Evolutionary conservation across 2,329 filamentous ascomycete genomes (phyloP), one percentile per base, ranked within the genome.

Genomic region (Ilyonectria sp.): DNA sequence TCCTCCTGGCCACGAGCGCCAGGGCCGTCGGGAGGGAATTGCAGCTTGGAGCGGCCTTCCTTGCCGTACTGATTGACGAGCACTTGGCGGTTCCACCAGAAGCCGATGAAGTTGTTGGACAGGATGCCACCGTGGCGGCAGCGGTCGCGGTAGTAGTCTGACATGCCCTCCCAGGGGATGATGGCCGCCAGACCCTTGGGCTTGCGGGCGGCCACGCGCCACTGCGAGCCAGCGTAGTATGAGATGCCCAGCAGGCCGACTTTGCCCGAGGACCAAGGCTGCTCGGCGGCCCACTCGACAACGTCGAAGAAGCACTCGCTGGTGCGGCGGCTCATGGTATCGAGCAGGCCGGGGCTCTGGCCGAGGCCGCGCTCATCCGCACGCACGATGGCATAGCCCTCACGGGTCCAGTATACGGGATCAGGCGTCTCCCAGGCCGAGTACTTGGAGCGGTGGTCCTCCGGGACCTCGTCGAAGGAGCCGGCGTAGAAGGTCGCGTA

Each of bases 121-220:
- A 90, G 75, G 52, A 91, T 91, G 0, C 89, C 89, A 1, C 89
- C 89, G 64, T 91, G 89, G 0, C 88, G 83, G 69, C 86, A 89
- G 1, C 88, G 80, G 67, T 91, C 89, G 1, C 86, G 78, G 73
- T 87, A 88, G 69, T 85, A 86, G 67, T 88, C 86, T 0, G 84
- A 84, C 83, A 86, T 86, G 29, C 86, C 86, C 75, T 88, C 86
- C 85, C 73, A 75, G 0, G 85, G 85, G 0, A 86, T 75, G 5
- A 87, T 87, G 6, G 83, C 84, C 0, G 82, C 79, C 1, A 87
- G 71, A 0, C 84, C 84, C 68, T 81, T 84, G 2, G 85, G 85
- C 3, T 78, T 75, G 1, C 83, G 80, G 2, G 85, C 84, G 0
- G 85, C 85, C 0, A 86, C 84, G 0, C 83, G 80, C 85, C 85